These are phyloP conservation scores for Carnegiea gigantea DNA, from an alignment of 179 eudicot species.

Conservation along the genomic window DNA sequence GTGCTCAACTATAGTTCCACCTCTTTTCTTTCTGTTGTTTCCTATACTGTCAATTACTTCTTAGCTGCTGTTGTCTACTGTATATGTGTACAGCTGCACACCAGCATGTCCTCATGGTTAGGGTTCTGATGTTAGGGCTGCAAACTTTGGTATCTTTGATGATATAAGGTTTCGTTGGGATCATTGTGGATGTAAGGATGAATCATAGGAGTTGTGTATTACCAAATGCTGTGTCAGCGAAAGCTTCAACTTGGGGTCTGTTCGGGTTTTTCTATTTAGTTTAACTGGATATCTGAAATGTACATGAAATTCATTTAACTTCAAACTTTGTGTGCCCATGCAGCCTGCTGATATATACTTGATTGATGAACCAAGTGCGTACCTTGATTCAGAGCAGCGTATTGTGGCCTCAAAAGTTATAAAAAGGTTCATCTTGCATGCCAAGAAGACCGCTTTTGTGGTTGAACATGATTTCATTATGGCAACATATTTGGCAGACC, in stretches of 20 bases:
- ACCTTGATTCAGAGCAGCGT: slow-evolving; percentile 98
- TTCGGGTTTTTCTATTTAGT: too few relatives aligned
- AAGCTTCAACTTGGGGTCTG: background rate
- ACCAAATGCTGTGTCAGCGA: background rate
- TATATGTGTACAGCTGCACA: too few relatives aligned
- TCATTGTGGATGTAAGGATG: background rate
- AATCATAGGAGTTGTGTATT: background rate
- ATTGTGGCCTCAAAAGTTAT: slow-evolving; percentile 97
- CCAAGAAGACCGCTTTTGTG: slow-evolving; percentile 96
- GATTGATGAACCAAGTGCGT: slow-evolving; percentile 98
- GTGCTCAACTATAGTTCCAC: background rate
- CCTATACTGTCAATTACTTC: background rate
- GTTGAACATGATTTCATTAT: slow-evolving; percentile 98
- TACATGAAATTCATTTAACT: background rate
- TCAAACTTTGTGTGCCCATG: slow-evolving; percentile 11
- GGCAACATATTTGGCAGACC: slow-evolving; percentile 97
- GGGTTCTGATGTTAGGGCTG: background rate
- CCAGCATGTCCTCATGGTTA: background rate
- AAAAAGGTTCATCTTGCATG: slow-evolving; percentile 92
- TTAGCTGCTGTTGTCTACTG: background rate
- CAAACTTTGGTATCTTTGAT: background rate
- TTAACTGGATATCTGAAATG: background rate
- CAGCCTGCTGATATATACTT: slow-evolving; percentile 98
- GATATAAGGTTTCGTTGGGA: background rate
- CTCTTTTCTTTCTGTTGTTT: background rate